A percentile compares a stretch with the other conserved stretches of the same genome.
phyloP scores from a whole-genome alignment of 164 flowering plant species.

The Taxillus chinensis region DNA sequence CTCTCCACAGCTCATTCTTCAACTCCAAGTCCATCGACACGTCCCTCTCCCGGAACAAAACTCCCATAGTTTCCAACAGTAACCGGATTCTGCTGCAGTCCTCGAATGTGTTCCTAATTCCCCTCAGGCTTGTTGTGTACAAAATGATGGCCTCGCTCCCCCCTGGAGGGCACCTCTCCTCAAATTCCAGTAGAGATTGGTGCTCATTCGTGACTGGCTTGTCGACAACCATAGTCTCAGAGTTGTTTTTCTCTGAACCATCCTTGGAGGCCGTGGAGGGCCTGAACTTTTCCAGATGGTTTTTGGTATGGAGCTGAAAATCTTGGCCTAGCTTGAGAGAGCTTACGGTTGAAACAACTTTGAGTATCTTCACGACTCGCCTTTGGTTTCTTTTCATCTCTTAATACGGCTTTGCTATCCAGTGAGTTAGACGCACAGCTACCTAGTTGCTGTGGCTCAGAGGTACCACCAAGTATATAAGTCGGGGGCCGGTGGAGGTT shows the following conservation, averaged over 20 bases:
- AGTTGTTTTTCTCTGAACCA: constrained; percentile 9
- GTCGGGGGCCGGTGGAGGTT: no score
- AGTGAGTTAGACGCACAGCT: not conserved
- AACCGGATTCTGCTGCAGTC: constrained; percentile 49
- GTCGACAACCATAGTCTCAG: constrained; percentile 12
- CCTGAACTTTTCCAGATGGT: constrained; percentile 5
- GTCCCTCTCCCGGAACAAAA: constrained; percentile 56
- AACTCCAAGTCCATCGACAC: constrained; percentile 67
- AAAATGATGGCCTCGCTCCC: constrained; percentile 48
- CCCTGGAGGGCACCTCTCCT: constrained; percentile 66
- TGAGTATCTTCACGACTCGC: constrained; percentile 51
- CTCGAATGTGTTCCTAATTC: constrained; percentile 73
- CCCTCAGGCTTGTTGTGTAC: constrained; percentile 69
- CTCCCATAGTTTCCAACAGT: constrained; percentile 40
- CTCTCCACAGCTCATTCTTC: constrained; percentile 62
- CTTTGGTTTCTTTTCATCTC: not conserved
- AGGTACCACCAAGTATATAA: not conserved
- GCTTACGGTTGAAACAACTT: constrained; percentile 42
- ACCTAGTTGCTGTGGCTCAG: not conserved
- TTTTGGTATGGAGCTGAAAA: constrained; percentile 40
- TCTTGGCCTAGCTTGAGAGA: constrained; percentile 44
- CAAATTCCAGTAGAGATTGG: constrained; percentile 31
- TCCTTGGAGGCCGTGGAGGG: constrained; percentile 7
- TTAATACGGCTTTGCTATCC: no score
- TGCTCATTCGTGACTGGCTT: constrained; percentile 25